Evolutionary conservation across 2,329 filamentous ascomycete species (phyloP), one percentile per base, ranked within the genome.

Genomic region (Scytalidium sp.): DNA sequence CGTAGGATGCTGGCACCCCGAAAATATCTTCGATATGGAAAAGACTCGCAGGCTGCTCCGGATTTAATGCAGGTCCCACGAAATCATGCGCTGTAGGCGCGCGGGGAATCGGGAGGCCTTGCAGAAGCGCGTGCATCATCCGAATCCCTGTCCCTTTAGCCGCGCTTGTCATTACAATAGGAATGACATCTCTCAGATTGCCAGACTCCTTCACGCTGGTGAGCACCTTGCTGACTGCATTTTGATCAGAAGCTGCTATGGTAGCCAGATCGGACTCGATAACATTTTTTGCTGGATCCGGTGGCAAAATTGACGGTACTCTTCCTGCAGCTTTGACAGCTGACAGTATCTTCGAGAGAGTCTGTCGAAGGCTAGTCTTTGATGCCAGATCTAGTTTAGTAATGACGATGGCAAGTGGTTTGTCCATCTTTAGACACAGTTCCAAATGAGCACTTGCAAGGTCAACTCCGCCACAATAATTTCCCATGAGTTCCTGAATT

Each of bases 1-100:
- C 74, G 54, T 83, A 84, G 1, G 83, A 81, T 1, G 80, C 79
- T 1, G 86, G 81, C 13, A 92, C 79, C 50, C 81, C 88, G 66
- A 96, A 97, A 1, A 91, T 84, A 59, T 97, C 93, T 64, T 97
- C 93, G 20, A 97, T 81, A 62, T 97, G 88, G 62, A 97, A 97
- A 2, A 97, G 71, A 27, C 80, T 80, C 3, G 74, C 72, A 2
- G 83, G 80, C 49, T 81, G 77, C 51, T 83, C 76, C 1, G 81
- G 81, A 50, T 83, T 83, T 47, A 83, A 62, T 2, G 72, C 73
- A 40, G 72, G 71, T 1, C 78, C 78, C n/a, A 78, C 69, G 52
- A 76, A 80, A 56, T 84, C 80, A 45, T 73, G 71, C 1, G 77
- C 64, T 2, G 76, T 80, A 7, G 78, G 78, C 1, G 67, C 60